These are phyloP conservation scores for Verbena officinalis DNA, from an alignment of 257 asterid genomes.

Conservation along the genomic window DNA sequence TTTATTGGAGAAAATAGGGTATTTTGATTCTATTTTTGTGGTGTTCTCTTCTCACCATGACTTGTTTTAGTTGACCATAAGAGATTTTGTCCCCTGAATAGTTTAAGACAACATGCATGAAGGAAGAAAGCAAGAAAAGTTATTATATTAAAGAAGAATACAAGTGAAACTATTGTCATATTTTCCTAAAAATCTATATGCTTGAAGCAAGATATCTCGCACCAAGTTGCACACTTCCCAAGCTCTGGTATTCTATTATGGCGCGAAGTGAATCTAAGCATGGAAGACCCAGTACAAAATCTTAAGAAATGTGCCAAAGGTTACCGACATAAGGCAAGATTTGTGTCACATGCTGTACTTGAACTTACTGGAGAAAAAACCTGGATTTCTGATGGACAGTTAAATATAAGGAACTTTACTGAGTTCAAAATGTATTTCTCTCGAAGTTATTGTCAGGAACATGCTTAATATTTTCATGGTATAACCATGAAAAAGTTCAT, in stretches of 20 bases:
- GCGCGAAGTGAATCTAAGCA: neutral
- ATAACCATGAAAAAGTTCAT: neutral
- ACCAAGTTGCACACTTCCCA: constrained; percentile 11
- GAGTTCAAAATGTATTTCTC: neutral
- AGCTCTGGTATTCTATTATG: neutral
- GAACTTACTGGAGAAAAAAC: neutral
- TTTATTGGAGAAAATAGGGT: neutral
- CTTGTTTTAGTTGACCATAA: neutral
- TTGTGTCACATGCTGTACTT: neutral
- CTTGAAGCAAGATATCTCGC: constrained; percentile 16
- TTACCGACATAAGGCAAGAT: neutral
- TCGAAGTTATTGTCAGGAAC: constrained; percentile 4
- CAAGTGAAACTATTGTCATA: constrained; percentile 1
- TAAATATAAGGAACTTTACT: neutral
- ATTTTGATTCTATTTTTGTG: constrained; percentile 1
- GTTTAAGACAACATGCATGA: too few species aligned
- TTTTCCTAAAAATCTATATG: constrained; percentile 1
- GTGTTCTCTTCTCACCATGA: neutral
- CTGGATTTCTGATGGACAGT: neutral
- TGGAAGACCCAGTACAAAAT: neutral
- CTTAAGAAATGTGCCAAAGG: neutral
- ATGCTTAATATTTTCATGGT: neutral
- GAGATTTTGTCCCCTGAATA: too few species aligned
- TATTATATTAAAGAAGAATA: neutral
- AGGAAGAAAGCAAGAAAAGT: too few species aligned